Percentiles rank a stretch among this genome's conserved stretches.
These are phyloP conservation scores for Jaltomata sinuosa DNA, from an alignment of 257 asterid species.

Conservation along the genomic window DNA sequence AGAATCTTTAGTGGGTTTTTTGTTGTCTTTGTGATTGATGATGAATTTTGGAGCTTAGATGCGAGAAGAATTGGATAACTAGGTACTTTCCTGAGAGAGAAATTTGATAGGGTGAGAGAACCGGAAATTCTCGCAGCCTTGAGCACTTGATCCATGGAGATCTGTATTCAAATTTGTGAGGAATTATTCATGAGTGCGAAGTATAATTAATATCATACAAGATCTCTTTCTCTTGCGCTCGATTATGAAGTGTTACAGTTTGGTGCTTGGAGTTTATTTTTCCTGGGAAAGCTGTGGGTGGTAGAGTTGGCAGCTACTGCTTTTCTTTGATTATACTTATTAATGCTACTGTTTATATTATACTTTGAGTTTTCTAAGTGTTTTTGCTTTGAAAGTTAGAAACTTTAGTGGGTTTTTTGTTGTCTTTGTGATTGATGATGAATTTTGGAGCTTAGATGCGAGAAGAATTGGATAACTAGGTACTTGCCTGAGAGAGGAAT, in stretches of 20 bases:
- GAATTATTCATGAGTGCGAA: background rate
- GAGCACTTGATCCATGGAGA: constrained; percentile 61
- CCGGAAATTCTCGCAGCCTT: constrained; percentile 87
- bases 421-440: background rate
- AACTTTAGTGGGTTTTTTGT: background rate
- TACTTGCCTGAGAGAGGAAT: constrained; percentile 70
- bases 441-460: background rate
- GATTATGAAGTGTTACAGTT: background rate
- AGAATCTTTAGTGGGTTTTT: background rate
- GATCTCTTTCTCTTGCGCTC: background rate
- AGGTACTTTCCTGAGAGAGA: constrained; percentile 58
- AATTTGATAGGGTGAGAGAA: constrained; percentile 82
- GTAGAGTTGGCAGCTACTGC: constrained; percentile 36
- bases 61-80: background rate
- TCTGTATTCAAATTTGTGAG: background rate
- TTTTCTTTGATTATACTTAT: background rate
- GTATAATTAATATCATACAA: background rate
- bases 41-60: background rate
- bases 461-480: background rate
- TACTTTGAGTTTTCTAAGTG: background rate
- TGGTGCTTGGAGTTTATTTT: constrained; percentile 8
- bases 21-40: background rate
- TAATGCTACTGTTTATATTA: background rate
- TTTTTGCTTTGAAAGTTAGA: background rate
- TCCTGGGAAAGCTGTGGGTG: constrained; percentile 75